Percentiles rank a stretch among this genome's conserved stretches.
These are phyloP conservation scores for Myxozyma kluyveri DNA, from an alignment of 805 yeast genomes.

Conservation along the genomic window DNA sequence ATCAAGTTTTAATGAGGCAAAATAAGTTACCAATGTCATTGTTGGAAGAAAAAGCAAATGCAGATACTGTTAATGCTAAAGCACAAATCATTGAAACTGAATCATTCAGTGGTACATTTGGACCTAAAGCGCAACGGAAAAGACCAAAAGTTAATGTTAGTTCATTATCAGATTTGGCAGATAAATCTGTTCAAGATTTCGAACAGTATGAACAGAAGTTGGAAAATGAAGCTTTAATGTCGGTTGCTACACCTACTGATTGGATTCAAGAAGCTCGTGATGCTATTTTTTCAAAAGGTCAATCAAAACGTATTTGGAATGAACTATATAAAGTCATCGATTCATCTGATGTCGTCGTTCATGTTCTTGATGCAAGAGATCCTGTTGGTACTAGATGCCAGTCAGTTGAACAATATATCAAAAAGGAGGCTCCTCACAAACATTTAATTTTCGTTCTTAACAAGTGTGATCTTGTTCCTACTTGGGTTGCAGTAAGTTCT, in stretches of 20 bases:
- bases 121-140: conserved; percentile 92
- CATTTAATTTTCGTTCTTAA: conserved; percentile 91
- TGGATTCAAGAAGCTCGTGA: conserved; percentile 90
- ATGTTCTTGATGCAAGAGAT: conserved; percentile 95
- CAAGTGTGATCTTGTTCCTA: conserved; percentile 97
- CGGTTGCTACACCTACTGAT: conserved; percentile 74
- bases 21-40: conserved; percentile 95
- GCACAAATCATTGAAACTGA: conserved; percentile 86
- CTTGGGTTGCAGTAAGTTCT: conserved; percentile 97
- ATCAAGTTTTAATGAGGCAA: conserved; percentile 81
- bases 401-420: conserved; percentile 87
- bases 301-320: conserved; percentile 97
- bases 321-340: conserved; percentile 95
- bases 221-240: conserved; percentile 48
- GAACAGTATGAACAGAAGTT: conserved; percentile 67
- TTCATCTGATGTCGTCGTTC: conserved; percentile 95
- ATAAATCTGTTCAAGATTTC: conserved; percentile 54
- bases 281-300: conserved; percentile 94
- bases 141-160: conserved; percentile 73
- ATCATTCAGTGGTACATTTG: conserved; percentile 75
- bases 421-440: conserved; percentile 92
- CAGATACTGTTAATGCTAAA: conserved; percentile 72
- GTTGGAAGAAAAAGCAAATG: conserved; percentile 69
- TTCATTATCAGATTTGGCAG: conserved; percentile 73
- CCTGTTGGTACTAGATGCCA: conserved; percentile 95